Evolutionary conservation across 208 protist genomes (phyloP), one percentile per base, ranked within the genome.

Genomic region (Tetramitus jugosus): DNA sequence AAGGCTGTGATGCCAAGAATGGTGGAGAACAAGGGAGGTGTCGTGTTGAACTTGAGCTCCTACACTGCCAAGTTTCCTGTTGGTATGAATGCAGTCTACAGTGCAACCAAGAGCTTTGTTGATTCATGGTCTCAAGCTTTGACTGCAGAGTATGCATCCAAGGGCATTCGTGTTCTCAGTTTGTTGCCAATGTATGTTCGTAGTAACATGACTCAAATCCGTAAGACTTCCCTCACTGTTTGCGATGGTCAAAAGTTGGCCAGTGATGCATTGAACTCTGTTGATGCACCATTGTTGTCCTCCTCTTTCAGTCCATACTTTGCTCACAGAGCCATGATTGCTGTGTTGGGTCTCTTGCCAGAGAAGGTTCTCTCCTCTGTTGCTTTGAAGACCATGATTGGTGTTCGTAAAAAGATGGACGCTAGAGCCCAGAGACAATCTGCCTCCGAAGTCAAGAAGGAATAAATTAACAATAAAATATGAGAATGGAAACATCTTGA

Each of bases 61-160:
- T 56, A 71, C 29, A 52, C 60, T 43, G 76, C 35, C 1, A 8
- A 42, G 37, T 61, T n/a, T n/a, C 42, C 91, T 14, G 85, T 82
- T 13, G 89, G 91, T n/a, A 40, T 93, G 43, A 83, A 94, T 8
- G 78, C 89, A 76, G 90, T 86, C 33, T 96, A 96, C 81, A 84
- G 87, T 3, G 91, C 84, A 14, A 91, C 86, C 56, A 96, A 96
- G 84, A 84, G 90, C 20, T 94, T 93, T 81, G 89, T 86, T 82
- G 20, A 88, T 13, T 85, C 86, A 37, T 93, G 92, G 71, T 84
- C 82, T 69, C 39, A 76, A 8, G 78, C 83, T 29, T 83, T 95
- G 33, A 45, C 82, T 74, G 87, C 87, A 64, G 92, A 95, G 84
- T 81, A 87, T 14, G 80, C 82, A 75, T 71, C 81, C 42, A 88